Evolutionary conservation across 2,329 filamentous ascomycete genomes (phyloP).

Genomic region (Aspergillus transmontanensis): DNA sequence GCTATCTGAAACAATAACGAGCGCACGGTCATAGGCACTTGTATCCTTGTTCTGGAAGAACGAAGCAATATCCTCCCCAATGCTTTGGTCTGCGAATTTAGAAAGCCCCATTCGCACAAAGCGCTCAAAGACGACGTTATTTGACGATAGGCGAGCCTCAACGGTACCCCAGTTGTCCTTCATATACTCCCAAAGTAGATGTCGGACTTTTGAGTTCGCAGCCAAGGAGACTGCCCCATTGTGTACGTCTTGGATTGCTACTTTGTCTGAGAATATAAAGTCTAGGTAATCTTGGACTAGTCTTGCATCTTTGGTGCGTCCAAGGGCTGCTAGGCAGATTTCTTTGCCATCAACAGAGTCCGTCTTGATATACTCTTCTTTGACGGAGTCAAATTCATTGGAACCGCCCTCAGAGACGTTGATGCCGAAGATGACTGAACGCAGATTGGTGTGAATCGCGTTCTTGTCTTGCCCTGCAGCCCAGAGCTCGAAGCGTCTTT

Average conservation of each 20-base stretch:
- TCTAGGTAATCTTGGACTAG: conserved; percentile 69
- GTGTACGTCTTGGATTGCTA: conserved; percentile 86
- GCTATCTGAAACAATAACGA: conserved; percentile 83
- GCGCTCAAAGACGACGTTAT: conserved; percentile 86
- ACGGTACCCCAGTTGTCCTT: conserved; percentile 80
- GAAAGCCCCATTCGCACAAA: conserved; percentile 78
- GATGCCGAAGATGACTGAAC: conserved; percentile 77
- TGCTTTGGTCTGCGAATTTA: conserved; percentile 72
- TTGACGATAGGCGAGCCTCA: conserved; percentile 70
- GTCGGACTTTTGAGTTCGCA: conserved; percentile 71
- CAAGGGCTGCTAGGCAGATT: conserved; percentile 75
- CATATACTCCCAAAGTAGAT: conserved; percentile 80
- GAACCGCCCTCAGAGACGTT: conserved; percentile 72
- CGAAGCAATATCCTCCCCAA: conserved; percentile 72
- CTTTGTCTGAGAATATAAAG: conserved; percentile 80
- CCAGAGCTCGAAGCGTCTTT: conserved; percentile 80
- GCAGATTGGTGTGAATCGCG: conserved; percentile 79
- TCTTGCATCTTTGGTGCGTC: conserved; percentile 68
- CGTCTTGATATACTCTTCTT: conserved; percentile 81
- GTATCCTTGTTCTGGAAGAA: conserved; percentile 92
- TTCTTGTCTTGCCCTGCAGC: conserved; percentile 64
- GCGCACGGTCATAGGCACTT: conserved; percentile 78
- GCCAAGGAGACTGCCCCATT: conserved; percentile 74
- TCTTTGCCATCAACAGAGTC: conserved; percentile 90
- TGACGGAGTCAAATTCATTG: conserved; percentile 72